phyloP scores from a whole-genome alignment of 345 rosid species.

The Sonneratia alba region DNA sequence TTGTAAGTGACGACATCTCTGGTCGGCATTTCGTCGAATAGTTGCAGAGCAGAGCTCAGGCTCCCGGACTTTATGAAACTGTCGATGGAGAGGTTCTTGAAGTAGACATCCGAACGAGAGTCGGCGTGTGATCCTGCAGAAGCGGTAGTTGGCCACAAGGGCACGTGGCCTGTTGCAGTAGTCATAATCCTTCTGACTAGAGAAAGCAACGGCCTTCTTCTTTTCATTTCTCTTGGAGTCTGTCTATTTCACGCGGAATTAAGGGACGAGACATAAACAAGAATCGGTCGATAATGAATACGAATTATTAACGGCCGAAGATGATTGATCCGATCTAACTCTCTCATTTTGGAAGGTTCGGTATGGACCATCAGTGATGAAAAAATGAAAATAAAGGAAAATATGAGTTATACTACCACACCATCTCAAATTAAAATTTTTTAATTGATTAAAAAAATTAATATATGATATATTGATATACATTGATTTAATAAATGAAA shows the following conservation, averaged over 20 bases:
- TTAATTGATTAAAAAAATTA: no score
- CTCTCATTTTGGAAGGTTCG: no score
- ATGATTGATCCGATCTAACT: no score
- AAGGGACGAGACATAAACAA: not conserved
- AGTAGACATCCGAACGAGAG: slow-evolving; percentile 5
- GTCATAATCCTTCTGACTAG: slow-evolving; percentile 24
- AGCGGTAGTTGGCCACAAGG: slow-evolving; percentile 11
- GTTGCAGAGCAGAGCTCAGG: slow-evolving; percentile 28
- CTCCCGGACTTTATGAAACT: slow-evolving; percentile 29
- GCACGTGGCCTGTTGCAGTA: slow-evolving; percentile 13
- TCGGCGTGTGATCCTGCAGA: slow-evolving; percentile 2
- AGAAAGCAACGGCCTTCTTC: slow-evolving; percentile 15
- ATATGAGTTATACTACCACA: no score
- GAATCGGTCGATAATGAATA: no score
- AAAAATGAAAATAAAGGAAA: no score
- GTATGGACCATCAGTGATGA: no score
- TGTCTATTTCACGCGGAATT: not conserved
- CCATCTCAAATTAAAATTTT: no score
- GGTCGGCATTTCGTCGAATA: slow-evolving; percentile 49
- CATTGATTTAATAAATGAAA: no score
- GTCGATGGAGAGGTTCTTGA: slow-evolving; percentile 32
- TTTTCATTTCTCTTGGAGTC: slow-evolving; percentile 21
- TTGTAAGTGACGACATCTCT: slow-evolving; percentile 61
- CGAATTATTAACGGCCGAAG: no score
- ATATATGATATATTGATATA: no score